Base-by-base conservation (phyloP, 441 rosid genomes). In the Kokia cookei region DNA sequence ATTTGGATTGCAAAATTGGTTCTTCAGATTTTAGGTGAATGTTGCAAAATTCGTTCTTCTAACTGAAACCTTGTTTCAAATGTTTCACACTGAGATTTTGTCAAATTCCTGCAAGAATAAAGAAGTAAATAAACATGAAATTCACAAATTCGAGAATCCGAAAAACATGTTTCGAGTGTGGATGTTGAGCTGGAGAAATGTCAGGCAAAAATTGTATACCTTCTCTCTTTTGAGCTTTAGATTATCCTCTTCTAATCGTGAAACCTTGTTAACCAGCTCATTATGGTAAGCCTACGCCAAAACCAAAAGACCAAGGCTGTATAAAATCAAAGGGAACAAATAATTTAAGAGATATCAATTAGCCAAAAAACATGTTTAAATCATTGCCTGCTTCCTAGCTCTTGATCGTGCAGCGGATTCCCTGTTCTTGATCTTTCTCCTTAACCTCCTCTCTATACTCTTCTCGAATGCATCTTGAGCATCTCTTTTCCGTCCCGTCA, bases 361-460 rank as follows among this genome's bases (percentile, higher is more conserved):
- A 17, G 2, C 57, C 61, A 45, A 35, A 37, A 37, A 32, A 32
- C 15, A 54, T 71, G 42, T 26, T 37, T 22, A 35, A 75, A 65
- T 22, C 26, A 19, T 51, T 27, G 80, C 86, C 86, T 82, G 88
- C 76, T 80, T 85, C 73, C 86, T 80, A 43, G 86, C 88, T 65
- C 88, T 78, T 19, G 88, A 85, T 6, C 84, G 84, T 6, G 88
- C 88, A 72, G 88, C 88, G 5, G 88, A 85, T 75, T 85, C 88
- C 77, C 88, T 80, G 68, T 85, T 85, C 79, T 85, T 85, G 37
- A 85, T 82, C 78, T 85, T 85, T 76, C 88, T 75, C 80, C 53
- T 80, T 50, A 85, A 58, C 81, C 85, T 85, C 86, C 81, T 78
- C 3, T 84, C 88, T 4, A 80, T 65, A 60, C 75, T 71, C 72